Evolutionary conservation across 768 basidiomycete genomes (phyloP).

Genomic region (Lentinula raphanica): DNA sequence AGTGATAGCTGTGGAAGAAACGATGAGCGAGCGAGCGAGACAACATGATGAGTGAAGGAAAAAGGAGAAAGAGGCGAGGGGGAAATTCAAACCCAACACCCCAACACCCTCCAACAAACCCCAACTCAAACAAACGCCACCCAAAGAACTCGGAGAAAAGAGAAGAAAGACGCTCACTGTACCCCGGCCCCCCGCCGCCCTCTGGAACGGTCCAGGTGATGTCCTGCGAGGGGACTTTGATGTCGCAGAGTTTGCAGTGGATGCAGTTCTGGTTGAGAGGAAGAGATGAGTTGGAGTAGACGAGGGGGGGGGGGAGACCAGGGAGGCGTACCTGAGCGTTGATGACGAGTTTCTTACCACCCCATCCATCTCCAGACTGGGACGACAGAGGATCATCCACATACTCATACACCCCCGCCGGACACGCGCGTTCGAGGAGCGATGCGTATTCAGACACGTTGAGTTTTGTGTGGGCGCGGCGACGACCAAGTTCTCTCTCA

Average conservation of each 20-base stretch:
- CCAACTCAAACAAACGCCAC: background rate
- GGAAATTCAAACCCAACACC: too few relatives aligned
- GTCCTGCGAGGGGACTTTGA: slow-evolving; percentile 95
- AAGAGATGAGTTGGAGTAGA: slow-evolving; percentile 2
- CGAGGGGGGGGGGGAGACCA: background rate
- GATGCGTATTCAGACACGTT: slow-evolving; percentile 84
- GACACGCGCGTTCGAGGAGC: slow-evolving; percentile 84
- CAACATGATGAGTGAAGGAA: too few relatives aligned
- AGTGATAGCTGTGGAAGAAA: too few relatives aligned
- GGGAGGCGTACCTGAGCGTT: slow-evolving; percentile 77
- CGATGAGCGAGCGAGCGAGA: too few relatives aligned
- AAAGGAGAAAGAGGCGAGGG: too few relatives aligned
- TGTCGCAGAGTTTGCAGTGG: slow-evolving; percentile 92
- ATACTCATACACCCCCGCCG: slow-evolving; percentile 97
- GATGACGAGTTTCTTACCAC: slow-evolving; percentile 87
- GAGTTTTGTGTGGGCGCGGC: slow-evolving; percentile 35
- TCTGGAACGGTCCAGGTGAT: slow-evolving; percentile 97
- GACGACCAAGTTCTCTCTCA: too few relatives aligned
- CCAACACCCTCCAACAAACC: too few relatives aligned
- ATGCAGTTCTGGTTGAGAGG: slow-evolving; percentile 58
- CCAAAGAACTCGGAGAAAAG: background rate
- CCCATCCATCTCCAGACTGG: slow-evolving; percentile 48
- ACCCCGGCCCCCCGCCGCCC: slow-evolving; percentile 95
- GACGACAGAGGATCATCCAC: slow-evolving; percentile 52
- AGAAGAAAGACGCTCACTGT: too few relatives aligned